phyloP scores from a whole-genome alignment of 768 basidiomycete species.

The Collybia mongolica region DNA sequence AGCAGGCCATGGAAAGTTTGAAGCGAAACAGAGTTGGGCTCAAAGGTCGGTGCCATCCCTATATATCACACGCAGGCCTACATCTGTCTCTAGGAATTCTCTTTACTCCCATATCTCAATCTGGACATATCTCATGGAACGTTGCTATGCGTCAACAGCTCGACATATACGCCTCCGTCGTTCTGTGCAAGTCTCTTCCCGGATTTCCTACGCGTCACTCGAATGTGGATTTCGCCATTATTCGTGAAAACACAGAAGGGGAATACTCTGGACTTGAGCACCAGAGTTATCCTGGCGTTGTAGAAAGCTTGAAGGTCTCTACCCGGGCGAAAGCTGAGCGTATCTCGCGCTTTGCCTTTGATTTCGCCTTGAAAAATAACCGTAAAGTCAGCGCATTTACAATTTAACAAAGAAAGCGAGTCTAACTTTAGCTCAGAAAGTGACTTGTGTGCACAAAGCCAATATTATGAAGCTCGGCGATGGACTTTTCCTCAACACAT shows the following conservation, averaged over 20 bases:
- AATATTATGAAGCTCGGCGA: slow-evolving; percentile 99
- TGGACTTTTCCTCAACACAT: slow-evolving; percentile 97
- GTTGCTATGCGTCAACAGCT: slow-evolving; percentile 99
- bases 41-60: slow-evolving; percentile 64
- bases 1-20: slow-evolving; percentile 96
- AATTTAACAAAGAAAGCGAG: neutral
- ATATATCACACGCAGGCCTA: neutral
- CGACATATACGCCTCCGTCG: slow-evolving; percentile 98
- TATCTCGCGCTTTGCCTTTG: slow-evolving; percentile 96
- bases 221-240: slow-evolving; percentile 98
- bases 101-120: slow-evolving; percentile 95
- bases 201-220: slow-evolving; percentile 95
- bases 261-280: slow-evolving; percentile 99
- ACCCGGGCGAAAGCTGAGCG: slow-evolving; percentile 95
- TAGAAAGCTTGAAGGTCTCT: slow-evolving; percentile 96
- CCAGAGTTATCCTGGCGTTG: slow-evolving; percentile 96
- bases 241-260: slow-evolving; percentile 99
- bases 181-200: slow-evolving; percentile 96
- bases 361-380: slow-evolving; percentile 98
- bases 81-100: slow-evolving; percentile 72
- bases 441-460: slow-evolving; percentile 99
- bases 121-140: slow-evolving; percentile 99
- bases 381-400: slow-evolving; percentile 66
- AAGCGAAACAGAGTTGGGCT: slow-evolving; percentile 97
- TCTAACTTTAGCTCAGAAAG: slow-evolving; percentile 63